Evolutionary conservation across 2,329 filamentous ascomycete species (phyloP), one percentile per base, ranked within the genome.

Genomic region (Colletotrichum sp.): DNA sequence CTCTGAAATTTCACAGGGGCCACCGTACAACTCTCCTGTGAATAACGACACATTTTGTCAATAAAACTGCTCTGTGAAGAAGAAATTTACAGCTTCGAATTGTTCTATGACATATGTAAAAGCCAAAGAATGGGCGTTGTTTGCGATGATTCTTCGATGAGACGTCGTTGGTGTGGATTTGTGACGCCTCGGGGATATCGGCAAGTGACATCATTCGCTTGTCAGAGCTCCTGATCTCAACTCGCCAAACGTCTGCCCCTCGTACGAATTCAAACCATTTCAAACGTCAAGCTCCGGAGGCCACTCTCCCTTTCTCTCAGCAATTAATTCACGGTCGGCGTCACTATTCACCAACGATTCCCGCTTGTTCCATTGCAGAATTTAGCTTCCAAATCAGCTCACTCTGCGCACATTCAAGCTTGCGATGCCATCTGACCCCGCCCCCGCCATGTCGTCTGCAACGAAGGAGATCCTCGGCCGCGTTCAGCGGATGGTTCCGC

Each of bases 401-500:
- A 65, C 12, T 16, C 18, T 24, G 16, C 9, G 6, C 24, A 26
- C 16, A 67, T 5, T 65, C 60, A 18, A 49, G 26, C 28, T 65
- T 34, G 49, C 70, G 18, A 78, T 78, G 77, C 57, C 72, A 66
- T 72, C 69, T n/a, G 72, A 78, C 65, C 30, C 72, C 32, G 34
- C 79, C 28, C 81, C 84, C 60, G 85, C 88, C 24, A 94, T 95
- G 90, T 93, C 94, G 77, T 86, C 91, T 78, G 87, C 92, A 30
- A 95, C 96, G 26, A 95, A 92, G 85, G 92, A 94, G 80, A 88
- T 98, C 69, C 88, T 99, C 73, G 87, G 89, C 79, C 96, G 95
- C 85, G 95, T 96, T 82, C 94, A 94, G 89, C 95, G 94, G 83
- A 94, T 99, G 88, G 92, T 99, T 76, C 97, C 97, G 78, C 97